phyloP scores from a whole-genome alignment of 2,329 filamentous ascomycete genomes.

The Nemania sp. region DNA sequence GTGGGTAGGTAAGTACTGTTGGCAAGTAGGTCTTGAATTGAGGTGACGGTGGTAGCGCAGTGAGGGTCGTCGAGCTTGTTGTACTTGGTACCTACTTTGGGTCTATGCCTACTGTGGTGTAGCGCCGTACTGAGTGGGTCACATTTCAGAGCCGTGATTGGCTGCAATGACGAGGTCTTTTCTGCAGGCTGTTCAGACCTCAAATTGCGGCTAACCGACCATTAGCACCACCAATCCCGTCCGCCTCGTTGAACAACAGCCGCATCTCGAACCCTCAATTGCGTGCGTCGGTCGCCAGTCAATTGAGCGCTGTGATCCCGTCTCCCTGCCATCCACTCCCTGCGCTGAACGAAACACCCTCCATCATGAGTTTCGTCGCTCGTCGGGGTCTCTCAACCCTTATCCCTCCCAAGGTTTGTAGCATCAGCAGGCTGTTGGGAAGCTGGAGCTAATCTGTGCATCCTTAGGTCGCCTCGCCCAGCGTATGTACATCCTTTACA shows the following conservation, averaged over 20 bases:
- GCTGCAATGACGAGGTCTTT: conserved; percentile 48
- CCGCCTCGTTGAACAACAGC: conserved; percentile 29
- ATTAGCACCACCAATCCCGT: conserved; percentile 26
- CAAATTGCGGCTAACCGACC: conserved; percentile 26
- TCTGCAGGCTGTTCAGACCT: conserved; percentile 40
- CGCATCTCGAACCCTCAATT: conserved; percentile 37
- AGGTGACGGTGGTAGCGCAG: conserved; percentile 5
- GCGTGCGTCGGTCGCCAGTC: conserved; percentile 39
- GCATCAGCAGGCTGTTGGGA: neutral
- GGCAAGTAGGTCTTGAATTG: no score
- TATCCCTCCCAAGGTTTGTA: conserved; percentile 91
- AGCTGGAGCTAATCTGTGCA: conserved; percentile 45
- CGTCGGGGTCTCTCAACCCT: conserved; percentile 95
- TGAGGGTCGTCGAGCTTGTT: no score
- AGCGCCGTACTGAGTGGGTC: conserved; percentile 16
- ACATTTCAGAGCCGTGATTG: conserved; percentile 41
- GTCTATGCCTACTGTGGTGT: neutral
- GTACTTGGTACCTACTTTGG: neutral
- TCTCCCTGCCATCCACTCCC: conserved; percentile 34
- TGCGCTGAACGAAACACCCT: conserved; percentile 35
- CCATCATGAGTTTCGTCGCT: conserved; percentile 89
- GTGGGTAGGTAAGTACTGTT: neutral
- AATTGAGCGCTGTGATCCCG: conserved; percentile 43
- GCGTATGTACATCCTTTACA: conserved; percentile 61
- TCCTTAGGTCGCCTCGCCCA: conserved; percentile 76